Base-by-base conservation (phyloP, 2,329 filamentous ascomycete genomes). In the Trichoderma asperellum region DNA sequence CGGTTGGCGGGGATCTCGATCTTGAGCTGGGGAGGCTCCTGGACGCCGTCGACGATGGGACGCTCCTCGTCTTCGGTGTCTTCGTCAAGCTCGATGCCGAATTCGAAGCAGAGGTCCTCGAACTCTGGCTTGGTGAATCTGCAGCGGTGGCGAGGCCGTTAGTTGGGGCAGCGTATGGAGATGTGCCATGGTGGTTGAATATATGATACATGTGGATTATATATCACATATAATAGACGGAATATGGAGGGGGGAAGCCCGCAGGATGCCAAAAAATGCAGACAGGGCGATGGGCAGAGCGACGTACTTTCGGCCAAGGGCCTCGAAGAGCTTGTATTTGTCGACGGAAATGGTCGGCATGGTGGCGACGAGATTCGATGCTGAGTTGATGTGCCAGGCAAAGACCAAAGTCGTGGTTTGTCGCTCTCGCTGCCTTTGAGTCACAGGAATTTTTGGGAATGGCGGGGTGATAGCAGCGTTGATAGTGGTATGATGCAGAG, bases 291-390 rank as follows among this genome's bases (percentile, higher is more conserved):
- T 11, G 63, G 69, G 64, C 16, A 40, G 2, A 35, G 73, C 70
- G 60, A 77, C 82, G 75, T 81, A 97, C 88, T 96, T 90, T 83
- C 91, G 90, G 78, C 94, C 95, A 70, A 99, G 88, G 79, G 92
- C 94, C 83, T 96, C 90, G 87, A 92, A 98, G 79, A 99, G 92
- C 79, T 91, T 93, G 77, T 94, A 94, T 85, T 98, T 99, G 86
- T 98, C 92, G 76, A 98, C 94, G 75, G 91, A 87, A 76, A 99
- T 97, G 79, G 96, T 99, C 83, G 96, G 96, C 96, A 97, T 97
- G 74, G 70, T 80, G 78, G 79, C 74, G 76, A 67, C 56, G 63
- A 27, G 29, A 37, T 43, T 49, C 53, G 53, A 27, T 43, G 52
- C 35, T 47, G 70, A 68, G 2, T 40, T 68, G 69, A 72, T 74